These are phyloP conservation scores for Komagataella populi DNA, from an alignment of 805 yeast genomes.

Conservation along the genomic window DNA sequence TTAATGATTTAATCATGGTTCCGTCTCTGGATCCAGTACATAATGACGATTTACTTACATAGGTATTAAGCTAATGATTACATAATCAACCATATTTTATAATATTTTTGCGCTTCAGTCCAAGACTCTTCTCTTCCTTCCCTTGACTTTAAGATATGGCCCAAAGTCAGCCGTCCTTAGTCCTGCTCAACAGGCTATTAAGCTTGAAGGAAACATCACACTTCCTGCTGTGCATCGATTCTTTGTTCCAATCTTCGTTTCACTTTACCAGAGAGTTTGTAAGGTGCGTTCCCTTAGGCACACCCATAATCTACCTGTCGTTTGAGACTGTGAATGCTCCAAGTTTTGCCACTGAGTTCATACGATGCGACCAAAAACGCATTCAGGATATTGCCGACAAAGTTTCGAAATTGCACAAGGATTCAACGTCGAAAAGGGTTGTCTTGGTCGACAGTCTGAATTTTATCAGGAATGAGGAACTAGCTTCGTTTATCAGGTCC, in stretches of 20 bases:
- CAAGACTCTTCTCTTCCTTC: too few relatives aligned
- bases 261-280: slow-evolving; percentile 45
- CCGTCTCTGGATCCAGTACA: neutral
- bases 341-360: slow-evolving; percentile 28
- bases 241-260: slow-evolving; percentile 53
- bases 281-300: slow-evolving; percentile 19
- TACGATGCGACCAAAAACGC: slow-evolving; percentile 24
- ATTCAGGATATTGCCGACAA: slow-evolving; percentile 4
- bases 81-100: neutral
- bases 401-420: slow-evolving; percentile 2
- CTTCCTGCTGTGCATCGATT: slow-evolving; percentile 55
- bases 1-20: neutral
- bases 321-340: slow-evolving; percentile 55
- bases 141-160: neutral
- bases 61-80: neutral
- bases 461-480: slow-evolving; percentile 28
- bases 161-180: slow-evolving; percentile 18
- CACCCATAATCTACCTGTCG: slow-evolving; percentile 40
- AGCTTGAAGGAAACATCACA: slow-evolving; percentile 65
- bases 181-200: slow-evolving; percentile 53
- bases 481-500: slow-evolving; percentile 36
- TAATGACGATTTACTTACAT: neutral
- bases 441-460: slow-evolving; percentile 61
- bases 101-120: too few relatives aligned
- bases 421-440: slow-evolving; percentile 17